A percentile compares a stretch with the other conserved stretches of the same genome.
phyloP scores from a whole-genome alignment of 768 basidiomycete species.

The Termitomyces sp. region DNA sequence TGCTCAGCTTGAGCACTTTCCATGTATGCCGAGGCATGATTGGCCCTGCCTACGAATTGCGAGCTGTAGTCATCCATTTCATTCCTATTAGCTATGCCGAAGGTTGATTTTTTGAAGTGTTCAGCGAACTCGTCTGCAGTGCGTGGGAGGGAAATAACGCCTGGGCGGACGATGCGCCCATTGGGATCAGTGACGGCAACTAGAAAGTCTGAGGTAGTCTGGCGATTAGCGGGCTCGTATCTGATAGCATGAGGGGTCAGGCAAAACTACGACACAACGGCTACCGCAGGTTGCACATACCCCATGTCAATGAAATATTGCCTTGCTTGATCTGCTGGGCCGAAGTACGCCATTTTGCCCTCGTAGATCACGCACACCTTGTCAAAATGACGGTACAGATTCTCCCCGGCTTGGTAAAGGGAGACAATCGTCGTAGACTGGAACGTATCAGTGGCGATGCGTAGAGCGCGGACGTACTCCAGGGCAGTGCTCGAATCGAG shows the following conservation, averaged over 20 bases:
- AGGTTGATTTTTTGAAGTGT: slow-evolving; percentile 38
- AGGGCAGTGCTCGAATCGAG: slow-evolving; percentile 69
- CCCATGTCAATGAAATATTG: slow-evolving; percentile 71
- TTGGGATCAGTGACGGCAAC: slow-evolving; percentile 60
- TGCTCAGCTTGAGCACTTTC: slow-evolving; percentile 49
- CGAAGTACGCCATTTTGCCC: slow-evolving; percentile 73
- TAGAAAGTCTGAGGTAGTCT: slow-evolving; percentile 65
- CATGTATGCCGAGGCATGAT: slow-evolving; percentile 40
- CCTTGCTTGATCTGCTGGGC: slow-evolving; percentile 59
- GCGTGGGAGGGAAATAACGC: slow-evolving; percentile 42
- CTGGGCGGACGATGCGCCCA: slow-evolving; percentile 48
- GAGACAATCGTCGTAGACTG: slow-evolving; percentile 68
- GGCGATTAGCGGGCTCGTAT: slow-evolving; percentile 57
- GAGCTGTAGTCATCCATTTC: slow-evolving; percentile 45
- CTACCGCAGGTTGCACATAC: slow-evolving; percentile 13
- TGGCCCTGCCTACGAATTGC: slow-evolving; percentile 41
- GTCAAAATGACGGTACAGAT: slow-evolving; percentile 64
- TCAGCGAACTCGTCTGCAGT: slow-evolving; percentile 57
- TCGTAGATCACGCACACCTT: slow-evolving; percentile 80
- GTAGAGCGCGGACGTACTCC: slow-evolving; percentile 67
- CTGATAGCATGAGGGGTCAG: slow-evolving; percentile 22
- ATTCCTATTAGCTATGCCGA: slow-evolving; percentile 37
- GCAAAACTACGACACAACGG: neutral
- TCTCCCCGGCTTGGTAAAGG: slow-evolving; percentile 82
- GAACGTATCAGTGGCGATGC: slow-evolving; percentile 58